Conservation (phyloP, 805 yeast genomes). For the Hanseniaspora valbyensis region DNA sequence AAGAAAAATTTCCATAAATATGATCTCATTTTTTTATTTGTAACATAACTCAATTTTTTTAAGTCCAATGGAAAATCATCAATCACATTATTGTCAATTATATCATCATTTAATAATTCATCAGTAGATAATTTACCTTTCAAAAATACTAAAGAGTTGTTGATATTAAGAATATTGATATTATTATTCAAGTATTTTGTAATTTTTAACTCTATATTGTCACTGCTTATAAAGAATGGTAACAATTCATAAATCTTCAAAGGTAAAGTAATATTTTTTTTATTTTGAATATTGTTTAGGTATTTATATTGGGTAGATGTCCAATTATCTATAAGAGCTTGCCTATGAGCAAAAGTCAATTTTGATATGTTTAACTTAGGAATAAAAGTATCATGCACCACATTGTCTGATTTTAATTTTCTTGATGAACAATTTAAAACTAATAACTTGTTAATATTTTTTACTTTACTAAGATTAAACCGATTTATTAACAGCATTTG, state of each 20-base stretch:
- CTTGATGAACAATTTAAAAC: too few relatives aligned
- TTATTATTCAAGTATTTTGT: slow-evolving; percentile 12
- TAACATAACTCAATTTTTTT: slow-evolving; percentile 9
- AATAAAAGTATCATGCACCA: slow-evolving; percentile 26
- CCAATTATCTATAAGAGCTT: slow-evolving; percentile 10
- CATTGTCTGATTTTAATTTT: not conserved
- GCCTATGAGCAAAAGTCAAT: slow-evolving; percentile 10
- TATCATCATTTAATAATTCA: slow-evolving; percentile 9
- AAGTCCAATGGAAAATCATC: slow-evolving; percentile 13
- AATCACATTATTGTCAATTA: slow-evolving; percentile 13
- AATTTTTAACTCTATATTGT: slow-evolving; percentile 9
- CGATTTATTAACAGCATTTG: too few relatives aligned
- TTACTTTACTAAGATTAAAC: too few relatives aligned
- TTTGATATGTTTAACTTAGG: slow-evolving; percentile 13
- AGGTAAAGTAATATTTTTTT: slow-evolving; percentile 7
- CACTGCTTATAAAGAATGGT: slow-evolving; percentile 8
- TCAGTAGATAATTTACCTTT: slow-evolving; percentile 14
- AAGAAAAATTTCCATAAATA: slow-evolving; percentile 13
- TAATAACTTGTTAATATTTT: too few relatives aligned
- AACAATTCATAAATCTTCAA: slow-evolving; percentile 5
- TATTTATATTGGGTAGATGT: slow-evolving; percentile 11
- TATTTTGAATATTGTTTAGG: slow-evolving; percentile 11
- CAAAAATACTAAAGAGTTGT: slow-evolving; percentile 12
- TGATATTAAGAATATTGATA: slow-evolving; percentile 11
- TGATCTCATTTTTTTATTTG: slow-evolving; percentile 11